Evolutionary conservation across 2,329 filamentous ascomycete species (phyloP), one percentile per base, ranked within the genome.

Genomic region (Chaetomium olivaceum): DNA sequence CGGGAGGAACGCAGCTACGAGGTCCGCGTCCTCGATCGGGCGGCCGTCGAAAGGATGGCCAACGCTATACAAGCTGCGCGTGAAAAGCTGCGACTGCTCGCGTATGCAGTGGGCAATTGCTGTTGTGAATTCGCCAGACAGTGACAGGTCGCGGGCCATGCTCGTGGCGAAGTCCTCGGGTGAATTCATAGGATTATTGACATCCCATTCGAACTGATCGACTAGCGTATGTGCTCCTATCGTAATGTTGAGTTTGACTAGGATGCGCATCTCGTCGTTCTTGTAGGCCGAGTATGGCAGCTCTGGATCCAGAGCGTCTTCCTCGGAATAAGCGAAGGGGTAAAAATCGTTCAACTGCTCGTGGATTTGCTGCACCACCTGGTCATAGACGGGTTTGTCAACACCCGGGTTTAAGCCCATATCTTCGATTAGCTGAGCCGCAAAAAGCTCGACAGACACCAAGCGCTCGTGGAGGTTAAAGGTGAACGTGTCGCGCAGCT

Each of bases 191-290:
- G 93, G 91, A 76, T 97, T 96, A 78, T 98, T 98, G 76, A 98
- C 93, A 73, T 99, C 95, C 95, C 95, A 99, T 78, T 99, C 95
- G 68, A 99, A 98, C 76, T 98, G 95, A 74, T 99, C 95, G 43
- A 97, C 90, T 29, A 99, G 83, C 0, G 93, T 98, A 74, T 96
- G 92, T 69, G 92, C 90, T 50, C 94, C 95, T 74, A 99, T 97
- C 7, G 95, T 98, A 74, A 99, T 97, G 78, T 98, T 97, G 59
- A 99, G 84, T 78, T 97, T 98, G 78, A 99, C 88, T 52, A 96
- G 81, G 71, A 99, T 91, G 59, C 95, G 90, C 94, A 99, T 97
- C 80, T 99, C 95, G 76, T 99, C 95, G 75, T 99, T 97, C 79
- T 98, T 98, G 81, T 97, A 97, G 7, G 95, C 93, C 48, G 86